Base-by-base conservation (phyloP, 2,329 filamentous ascomycete species). In the Xylariaceae sp. region DNA sequence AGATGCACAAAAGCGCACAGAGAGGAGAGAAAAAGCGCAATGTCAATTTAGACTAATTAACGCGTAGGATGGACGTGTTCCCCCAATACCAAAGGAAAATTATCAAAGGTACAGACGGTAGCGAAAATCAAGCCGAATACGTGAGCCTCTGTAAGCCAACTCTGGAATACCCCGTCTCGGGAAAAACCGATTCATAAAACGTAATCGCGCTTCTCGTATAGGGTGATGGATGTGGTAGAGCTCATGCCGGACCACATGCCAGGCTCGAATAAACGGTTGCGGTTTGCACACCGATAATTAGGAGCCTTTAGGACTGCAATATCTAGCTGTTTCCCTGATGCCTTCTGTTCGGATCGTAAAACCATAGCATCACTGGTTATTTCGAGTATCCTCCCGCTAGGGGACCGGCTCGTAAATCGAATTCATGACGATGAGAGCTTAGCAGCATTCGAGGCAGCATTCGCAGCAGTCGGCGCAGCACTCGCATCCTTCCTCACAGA, bases 401-500 rank as follows among this genome's bases (percentile, higher is more conserved):
- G n/a, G 3, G 53, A 18, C 10, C 13, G 47, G 23, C 11, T 50
- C 2, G 39, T 35, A 13, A 34, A 18, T 53, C 18, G 17, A 55
- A 8, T 45, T 2, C 15, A 6, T 51, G 6, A 18, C 10, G 10
- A n/a, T 13, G 37, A 49, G 30, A 9, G 8, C 39, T 18, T 72
- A 76, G 63, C 71, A 75, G 61, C 69, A 71, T 41, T 73, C 73
- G 56, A 67, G 71, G 65, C 75, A 78, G 65, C 74, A 74, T 60
- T 76, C 74, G 67, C 72, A 76, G 70, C 78, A 80, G 45, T 80
- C 77, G 53, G 73, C 72, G 63, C 78, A 80, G 65, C 76, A 77
- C 65, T 82, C 79, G 69, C 79, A 80, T 55, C 76, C 75, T 65
- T 81, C 76, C 65, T 80, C 79, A 63, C 76, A 77, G 57, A 79